Percentiles rank a stretch among this genome's conserved stretches.
These are phyloP conservation scores for Kwoniella sp. DNA, from an alignment of 768 basidiomycete species.

Conservation along the genomic window DNA sequence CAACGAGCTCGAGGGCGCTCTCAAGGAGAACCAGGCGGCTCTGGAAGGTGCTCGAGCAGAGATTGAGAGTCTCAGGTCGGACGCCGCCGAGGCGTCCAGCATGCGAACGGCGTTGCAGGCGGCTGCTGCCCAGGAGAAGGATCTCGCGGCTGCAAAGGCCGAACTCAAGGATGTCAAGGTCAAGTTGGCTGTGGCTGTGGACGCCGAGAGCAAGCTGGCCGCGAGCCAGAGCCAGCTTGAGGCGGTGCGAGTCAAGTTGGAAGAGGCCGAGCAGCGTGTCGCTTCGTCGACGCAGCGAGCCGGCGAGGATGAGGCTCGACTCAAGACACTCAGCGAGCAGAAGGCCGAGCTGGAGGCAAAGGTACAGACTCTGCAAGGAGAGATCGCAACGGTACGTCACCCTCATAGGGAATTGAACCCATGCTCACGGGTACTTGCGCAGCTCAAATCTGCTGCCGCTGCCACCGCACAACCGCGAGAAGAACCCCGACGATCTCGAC, in stretches of 20 bases:
- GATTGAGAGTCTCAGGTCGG: conserved; percentile 71
- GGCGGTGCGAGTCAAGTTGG: not conserved
- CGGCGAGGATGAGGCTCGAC: conserved; percentile 10
- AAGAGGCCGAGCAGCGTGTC: conserved; percentile 25
- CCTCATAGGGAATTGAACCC: not conserved
- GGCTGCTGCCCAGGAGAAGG: conserved; percentile 56
- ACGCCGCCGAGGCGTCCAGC: conserved; percentile 66
- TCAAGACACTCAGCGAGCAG: conserved; percentile 9
- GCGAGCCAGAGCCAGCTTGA: not conserved
- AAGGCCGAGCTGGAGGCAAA: conserved; percentile 25
- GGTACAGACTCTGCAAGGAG: conserved; percentile 27
- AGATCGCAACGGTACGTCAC: conserved; percentile 25
- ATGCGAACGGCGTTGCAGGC: conserved; percentile 54
- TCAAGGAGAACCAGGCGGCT: conserved; percentile 78
- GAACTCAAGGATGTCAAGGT: conserved; percentile 60
- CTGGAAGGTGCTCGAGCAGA: conserved; percentile 87
- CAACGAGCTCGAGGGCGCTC: conserved; percentile 82
- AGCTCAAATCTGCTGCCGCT: conserved; percentile 13
- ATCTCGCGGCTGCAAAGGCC: conserved; percentile 57
- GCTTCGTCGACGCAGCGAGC: conserved; percentile 23
- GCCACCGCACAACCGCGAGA: conserved; percentile 2
- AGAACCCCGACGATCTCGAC: conserved; percentile 10
- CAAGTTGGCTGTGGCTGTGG: conserved; percentile 49
- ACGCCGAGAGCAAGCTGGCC: not conserved
- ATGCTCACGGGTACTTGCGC: not conserved